A percentile compares a stretch with the other conserved stretches of the same genome.
Conservation (phyloP, 345 rosid species). For the Litchi chinensis region DNA sequence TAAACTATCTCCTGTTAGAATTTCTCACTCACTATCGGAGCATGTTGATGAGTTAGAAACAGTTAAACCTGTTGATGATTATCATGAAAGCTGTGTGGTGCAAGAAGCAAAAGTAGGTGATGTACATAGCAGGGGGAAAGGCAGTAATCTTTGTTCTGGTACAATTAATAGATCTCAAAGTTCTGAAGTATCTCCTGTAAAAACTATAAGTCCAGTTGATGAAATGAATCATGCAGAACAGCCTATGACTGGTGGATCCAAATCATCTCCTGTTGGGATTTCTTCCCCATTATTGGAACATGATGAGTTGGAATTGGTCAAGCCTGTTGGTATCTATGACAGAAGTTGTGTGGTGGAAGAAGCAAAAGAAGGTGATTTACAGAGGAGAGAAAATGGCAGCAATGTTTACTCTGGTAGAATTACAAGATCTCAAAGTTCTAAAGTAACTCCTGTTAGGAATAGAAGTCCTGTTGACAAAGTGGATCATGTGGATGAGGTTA, state of each 20-base stretch:
- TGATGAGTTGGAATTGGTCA: constrained; percentile 29
- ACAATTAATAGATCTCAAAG: constrained; percentile 41
- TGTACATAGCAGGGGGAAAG: constrained; percentile 27
- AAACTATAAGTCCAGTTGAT: too few relatives aligned
- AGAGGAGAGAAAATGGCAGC: constrained; percentile 32
- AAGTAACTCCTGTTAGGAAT: not conserved
- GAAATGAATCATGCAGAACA: not conserved
- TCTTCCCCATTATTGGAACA: not conserved
- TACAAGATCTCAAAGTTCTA: constrained; percentile 38
- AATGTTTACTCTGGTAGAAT: constrained; percentile 31
- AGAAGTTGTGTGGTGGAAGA: constrained; percentile 26
- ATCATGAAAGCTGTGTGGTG: constrained; percentile 31
- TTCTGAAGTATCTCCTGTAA: constrained; percentile 8
- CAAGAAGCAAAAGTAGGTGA: constrained; percentile 24
- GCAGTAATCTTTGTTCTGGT: constrained; percentile 6
- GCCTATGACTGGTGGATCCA: not conserved
- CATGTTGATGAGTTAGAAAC: constrained; percentile 4
- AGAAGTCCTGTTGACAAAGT: not conserved
- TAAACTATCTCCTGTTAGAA: not conserved
- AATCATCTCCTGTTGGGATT: constrained; percentile 7
- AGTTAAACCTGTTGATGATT: constrained; percentile 25
- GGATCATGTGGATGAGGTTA: not conserved
- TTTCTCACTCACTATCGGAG: not conserved
- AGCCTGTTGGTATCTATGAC: constrained; percentile 33
- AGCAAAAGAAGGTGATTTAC: constrained; percentile 32